phyloP scores from a whole-genome alignment of 495 filamentous ascomycete species.

The Apodospora peruviana region DNA sequence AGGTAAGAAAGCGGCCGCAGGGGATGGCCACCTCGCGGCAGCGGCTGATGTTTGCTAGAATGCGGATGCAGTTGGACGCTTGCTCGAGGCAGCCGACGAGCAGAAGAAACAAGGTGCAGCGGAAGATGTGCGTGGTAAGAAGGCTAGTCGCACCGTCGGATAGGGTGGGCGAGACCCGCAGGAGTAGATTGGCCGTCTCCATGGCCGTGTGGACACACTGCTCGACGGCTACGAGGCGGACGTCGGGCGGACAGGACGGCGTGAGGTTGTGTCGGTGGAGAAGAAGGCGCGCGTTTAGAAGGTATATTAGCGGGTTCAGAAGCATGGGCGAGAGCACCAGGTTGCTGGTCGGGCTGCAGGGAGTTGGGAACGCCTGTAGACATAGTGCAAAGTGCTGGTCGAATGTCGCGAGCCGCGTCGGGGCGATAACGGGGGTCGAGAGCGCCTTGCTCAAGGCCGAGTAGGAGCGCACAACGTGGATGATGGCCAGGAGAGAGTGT shows the following conservation, averaged over 20 bases:
- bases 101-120: conserved; percentile 75
- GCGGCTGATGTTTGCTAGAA: conserved; percentile 61
- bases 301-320: conserved; percentile 65
- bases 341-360: conserved; percentile 59
- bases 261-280: conserved; percentile 91
- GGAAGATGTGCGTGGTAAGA: conserved; percentile 83
- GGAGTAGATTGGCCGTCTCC: conserved; percentile 72
- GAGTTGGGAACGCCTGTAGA: conserved; percentile 64
- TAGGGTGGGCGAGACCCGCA: conserved; percentile 48
- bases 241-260: conserved; percentile 58
- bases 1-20: conserved; percentile 78
- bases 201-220: conserved; percentile 68
- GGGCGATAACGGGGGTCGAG: conserved; percentile 60
- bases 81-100: conserved; percentile 65
- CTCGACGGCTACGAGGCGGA: conserved; percentile 64
- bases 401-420: conserved; percentile 67
- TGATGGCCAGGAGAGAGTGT: conserved; percentile 67
- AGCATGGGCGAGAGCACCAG: conserved; percentile 66
- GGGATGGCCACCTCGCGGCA: conserved; percentile 66
- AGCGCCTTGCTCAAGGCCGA: conserved; percentile 70
- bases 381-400: conserved; percentile 76
- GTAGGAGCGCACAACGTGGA: conserved; percentile 80
- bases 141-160: conserved; percentile 40
- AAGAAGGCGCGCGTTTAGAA: conserved; percentile 77
- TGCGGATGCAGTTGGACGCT: conserved; percentile 67